Conservation (phyloP, 2,329 filamentous ascomycete species). For the Colletotrichum australisinense region DNA sequence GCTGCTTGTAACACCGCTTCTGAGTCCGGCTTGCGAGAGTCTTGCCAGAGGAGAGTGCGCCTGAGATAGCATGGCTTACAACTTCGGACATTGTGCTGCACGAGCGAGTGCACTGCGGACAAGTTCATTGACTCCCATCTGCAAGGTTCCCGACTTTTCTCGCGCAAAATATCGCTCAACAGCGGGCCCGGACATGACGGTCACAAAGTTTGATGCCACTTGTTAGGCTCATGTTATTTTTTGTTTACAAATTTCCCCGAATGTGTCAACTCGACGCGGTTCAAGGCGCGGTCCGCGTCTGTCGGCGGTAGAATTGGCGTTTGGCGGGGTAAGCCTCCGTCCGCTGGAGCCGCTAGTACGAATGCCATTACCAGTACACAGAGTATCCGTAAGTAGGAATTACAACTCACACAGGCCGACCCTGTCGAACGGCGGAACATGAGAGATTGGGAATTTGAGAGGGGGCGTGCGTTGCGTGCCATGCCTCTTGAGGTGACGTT, state of each 20-base stretch:
- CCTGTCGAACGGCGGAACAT: not conserved
- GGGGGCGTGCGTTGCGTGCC: not conserved
- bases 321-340: constrained; percentile 12
- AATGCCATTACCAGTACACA: not conserved
- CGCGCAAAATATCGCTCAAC: not conserved
- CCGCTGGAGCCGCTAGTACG: not conserved
- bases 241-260: constrained; percentile 31
- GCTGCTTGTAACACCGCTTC: not conserved
- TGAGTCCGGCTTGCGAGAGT: not conserved
- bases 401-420: constrained; percentile 6
- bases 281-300: constrained; percentile 14
- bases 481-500: constrained; percentile 12
- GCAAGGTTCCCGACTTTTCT: not conserved
- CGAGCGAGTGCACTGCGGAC: constrained; percentile 4
- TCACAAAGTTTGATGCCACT: not conserved
- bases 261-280: constrained; percentile 16
- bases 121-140: not conserved
- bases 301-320: not conserved
- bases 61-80: not conserved
- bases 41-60: not conserved
- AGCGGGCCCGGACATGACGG: not conserved
- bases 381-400: too few species aligned
- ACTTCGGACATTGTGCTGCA: not conserved
- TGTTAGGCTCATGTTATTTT: constrained; percentile 1
- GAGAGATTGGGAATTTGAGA: constrained; percentile 2